Conservation (phyloP, 2,329 filamentous ascomycete species). For the Lachnellula subtilissima region DNA sequence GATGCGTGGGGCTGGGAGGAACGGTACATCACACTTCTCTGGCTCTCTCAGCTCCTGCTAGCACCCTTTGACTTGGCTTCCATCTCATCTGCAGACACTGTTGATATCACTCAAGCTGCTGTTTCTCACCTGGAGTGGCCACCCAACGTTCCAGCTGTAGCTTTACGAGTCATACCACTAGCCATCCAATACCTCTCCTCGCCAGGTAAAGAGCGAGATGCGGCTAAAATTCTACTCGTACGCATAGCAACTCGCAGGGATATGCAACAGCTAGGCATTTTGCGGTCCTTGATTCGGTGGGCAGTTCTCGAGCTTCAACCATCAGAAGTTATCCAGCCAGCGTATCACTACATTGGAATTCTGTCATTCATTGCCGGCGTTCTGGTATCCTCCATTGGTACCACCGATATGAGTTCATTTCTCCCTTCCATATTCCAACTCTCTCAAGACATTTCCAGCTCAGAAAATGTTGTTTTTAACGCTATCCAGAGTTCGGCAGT, state of each 20-base stretch:
- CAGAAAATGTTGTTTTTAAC: conserved; percentile 44
- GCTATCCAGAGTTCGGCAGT: conserved; percentile 67
- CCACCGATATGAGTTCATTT: conserved; percentile 66
- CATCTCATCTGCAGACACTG: conserved; percentile 62
- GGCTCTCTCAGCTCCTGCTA: conserved; percentile 77
- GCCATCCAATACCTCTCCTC: conserved; percentile 67
- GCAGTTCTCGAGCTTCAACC: conserved; percentile 56
- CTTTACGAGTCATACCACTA: conserved; percentile 64
- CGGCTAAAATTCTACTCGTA: conserved; percentile 77
- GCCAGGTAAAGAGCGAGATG: conserved; percentile 83
- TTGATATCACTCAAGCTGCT: conserved; percentile 39
- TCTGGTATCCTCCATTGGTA: conserved; percentile 63
- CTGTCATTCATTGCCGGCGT: conserved; percentile 76
- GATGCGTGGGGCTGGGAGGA: conserved; percentile 72
- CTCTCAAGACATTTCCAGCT: conserved; percentile 54
- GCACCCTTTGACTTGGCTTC: conserved; percentile 87
- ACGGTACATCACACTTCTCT: conserved; percentile 79
- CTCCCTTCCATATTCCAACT: conserved; percentile 61
- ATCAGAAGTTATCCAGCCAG: conserved; percentile 40
- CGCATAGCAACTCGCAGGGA: conserved; percentile 78
- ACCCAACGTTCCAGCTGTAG: conserved; percentile 60
- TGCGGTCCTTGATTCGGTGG: conserved; percentile 66
- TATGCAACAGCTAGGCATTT: conserved; percentile 74
- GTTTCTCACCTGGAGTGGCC: conserved; percentile 53
- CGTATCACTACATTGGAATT: conserved; percentile 74